Evolutionary conservation across 1,284 basidiomycete species (phyloP), one percentile per base, ranked within the genome.

Genomic region (Sanguinoderma infundibulare): DNA sequence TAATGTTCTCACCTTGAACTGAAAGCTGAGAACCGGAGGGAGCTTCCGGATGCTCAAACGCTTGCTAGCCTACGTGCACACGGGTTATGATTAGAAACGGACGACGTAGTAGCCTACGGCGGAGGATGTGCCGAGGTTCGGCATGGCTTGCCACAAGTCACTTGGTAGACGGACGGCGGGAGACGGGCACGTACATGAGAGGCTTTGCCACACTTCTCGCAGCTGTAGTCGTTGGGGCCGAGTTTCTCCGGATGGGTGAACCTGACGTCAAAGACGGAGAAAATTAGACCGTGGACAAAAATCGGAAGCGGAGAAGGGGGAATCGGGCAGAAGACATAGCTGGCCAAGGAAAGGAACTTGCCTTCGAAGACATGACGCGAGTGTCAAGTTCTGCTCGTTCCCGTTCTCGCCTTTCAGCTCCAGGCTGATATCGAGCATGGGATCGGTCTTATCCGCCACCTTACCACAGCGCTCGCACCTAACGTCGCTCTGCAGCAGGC

Each of bases 11-110:
- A 94, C 95, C 84, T 98, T 99, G 78, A 99, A 91, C 74, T 98
- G 97, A 69, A 98, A 94, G 68, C 92, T 95, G 49, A 99, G 80
- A 0, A 98, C 95, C 0, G 94, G 92, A 0, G 97, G 96, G 4
- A 99, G 81, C 64, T 90, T 90, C 59, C 85, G 86, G 68, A 98
- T 89, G 65, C 89, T 92, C 55, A 98, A 77, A 47, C 94, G 89
- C 72, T 96, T 96, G 67, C 85, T 92, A 0, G 91, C 92, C 85
- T 92, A 63, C n/a, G 49, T 36, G 42, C 35, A 53, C 7, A 15
- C 24, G 20, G 22, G 28, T 59, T 42, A 62, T 24, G 42, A 34
- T 62, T 58, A 66, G 67, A 60, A 40, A 59, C 36, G 26, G 56
- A 56, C 38, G 55, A 47, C 20, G 32, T 34, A 5, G 12, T 22